Conservation (phyloP, 352 stramenopile genomes). For the Pythium vanterpoolii region DNA sequence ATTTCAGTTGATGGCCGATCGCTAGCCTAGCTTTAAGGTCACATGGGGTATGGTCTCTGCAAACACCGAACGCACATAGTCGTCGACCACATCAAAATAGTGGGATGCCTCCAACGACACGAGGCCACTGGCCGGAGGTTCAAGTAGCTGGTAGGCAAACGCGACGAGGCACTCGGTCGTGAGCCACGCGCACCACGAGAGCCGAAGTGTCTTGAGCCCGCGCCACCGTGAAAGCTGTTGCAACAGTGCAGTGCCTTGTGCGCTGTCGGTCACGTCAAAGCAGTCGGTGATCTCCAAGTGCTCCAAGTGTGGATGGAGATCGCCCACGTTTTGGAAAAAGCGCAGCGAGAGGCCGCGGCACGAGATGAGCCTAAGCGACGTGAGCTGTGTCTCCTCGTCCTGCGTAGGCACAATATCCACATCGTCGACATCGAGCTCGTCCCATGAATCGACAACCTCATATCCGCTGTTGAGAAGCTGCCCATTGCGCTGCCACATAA, state of each 20-base stretch:
- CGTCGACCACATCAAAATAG: slow-evolving; percentile 75
- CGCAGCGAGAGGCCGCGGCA: slow-evolving; percentile 51
- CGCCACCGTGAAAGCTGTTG: slow-evolving; percentile 48
- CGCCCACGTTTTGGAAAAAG: slow-evolving; percentile 42
- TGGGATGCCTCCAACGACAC: slow-evolving; percentile 52
- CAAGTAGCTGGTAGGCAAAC: slow-evolving; percentile 66
- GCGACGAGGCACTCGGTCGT: slow-evolving; percentile 71
- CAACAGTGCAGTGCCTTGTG: slow-evolving; percentile 43
- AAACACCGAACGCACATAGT: slow-evolving; percentile 67
- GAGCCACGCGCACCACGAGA: slow-evolving; percentile 84
- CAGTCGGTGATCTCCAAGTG: slow-evolving; percentile 66
- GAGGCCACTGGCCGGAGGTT: slow-evolving; percentile 43
- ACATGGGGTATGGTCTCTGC: slow-evolving; percentile 36
- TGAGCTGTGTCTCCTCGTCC: slow-evolving; percentile 46
- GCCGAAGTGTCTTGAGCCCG: slow-evolving; percentile 56
- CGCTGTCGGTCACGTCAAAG: slow-evolving; percentile 49
- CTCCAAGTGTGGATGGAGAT: slow-evolving; percentile 49
- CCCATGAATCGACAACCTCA: slow-evolving; percentile 59
- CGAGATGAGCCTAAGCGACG: slow-evolving; percentile 66
- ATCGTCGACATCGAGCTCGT: slow-evolving; percentile 69
- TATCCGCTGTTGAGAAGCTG: slow-evolving; percentile 22
- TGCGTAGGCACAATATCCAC: slow-evolving; percentile 59
- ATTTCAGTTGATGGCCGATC: background rate
- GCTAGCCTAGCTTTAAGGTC: slow-evolving; percentile 13
- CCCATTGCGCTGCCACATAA: slow-evolving; percentile 39